A percentile compares a stretch with the other conserved stretches of the same genome.
phyloP scores from a whole-genome alignment of 331 rosid species.

The Rhamnella rubrinervis region DNA sequence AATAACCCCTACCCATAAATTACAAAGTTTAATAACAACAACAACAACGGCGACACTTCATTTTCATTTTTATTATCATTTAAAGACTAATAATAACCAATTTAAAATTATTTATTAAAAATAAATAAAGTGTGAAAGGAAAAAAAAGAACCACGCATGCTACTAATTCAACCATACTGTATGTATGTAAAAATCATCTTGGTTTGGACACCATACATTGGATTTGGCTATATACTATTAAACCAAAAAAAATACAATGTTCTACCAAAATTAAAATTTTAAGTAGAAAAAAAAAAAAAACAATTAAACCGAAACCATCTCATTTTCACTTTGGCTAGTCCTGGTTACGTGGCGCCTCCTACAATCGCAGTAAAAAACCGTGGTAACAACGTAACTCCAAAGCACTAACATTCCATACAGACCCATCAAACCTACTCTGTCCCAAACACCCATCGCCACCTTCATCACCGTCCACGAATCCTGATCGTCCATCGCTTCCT shows the following conservation, averaged over 20 bases:
- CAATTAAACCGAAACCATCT: neutral
- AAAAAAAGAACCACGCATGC: no score
- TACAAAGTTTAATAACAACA: no score
- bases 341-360: slow-evolving; percentile 33
- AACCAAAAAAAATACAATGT: neutral
- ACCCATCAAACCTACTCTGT: slow-evolving; percentile 37
- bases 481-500: slow-evolving; percentile 35
- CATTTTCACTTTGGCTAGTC: slow-evolving; percentile 19
- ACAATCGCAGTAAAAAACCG: slow-evolving; percentile 71
- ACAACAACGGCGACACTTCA: no score
- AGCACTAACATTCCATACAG: slow-evolving; percentile 48
- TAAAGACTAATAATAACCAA: no score
- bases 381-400: slow-evolving; percentile 50
- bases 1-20: no score
- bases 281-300: neutral
- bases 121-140: no score
- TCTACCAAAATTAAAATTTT: neutral
- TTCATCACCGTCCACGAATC: slow-evolving; percentile 25
- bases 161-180: no score
- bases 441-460: slow-evolving; percentile 26
- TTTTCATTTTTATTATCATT: no score
- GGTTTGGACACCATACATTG: no score
- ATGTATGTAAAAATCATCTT: no score
- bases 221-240: no score
- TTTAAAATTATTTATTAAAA: no score